A percentile compares a stretch with the other conserved stretches of the same genome.
phyloP scores from a whole-genome alignment of 1,139 yeast species.

The Lodderomyces parapsilosis region DNA sequence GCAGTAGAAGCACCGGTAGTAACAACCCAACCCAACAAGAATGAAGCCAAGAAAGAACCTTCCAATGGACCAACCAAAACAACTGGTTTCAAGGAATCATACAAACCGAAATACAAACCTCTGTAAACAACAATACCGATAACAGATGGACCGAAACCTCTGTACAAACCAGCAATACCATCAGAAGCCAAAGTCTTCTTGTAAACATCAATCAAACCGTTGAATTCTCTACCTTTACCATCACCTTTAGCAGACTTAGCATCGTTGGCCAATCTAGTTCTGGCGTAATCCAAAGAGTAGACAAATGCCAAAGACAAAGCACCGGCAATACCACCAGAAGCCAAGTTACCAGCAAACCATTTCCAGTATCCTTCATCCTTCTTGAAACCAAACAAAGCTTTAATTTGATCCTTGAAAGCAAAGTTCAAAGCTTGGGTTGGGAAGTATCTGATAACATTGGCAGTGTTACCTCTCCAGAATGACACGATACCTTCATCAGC shows the following conservation, averaged over 20 bases:
- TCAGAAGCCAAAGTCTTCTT: slow-evolving; percentile 54
- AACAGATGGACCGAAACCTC: slow-evolving; percentile 59
- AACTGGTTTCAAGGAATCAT: slow-evolving; percentile 55
- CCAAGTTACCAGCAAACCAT: slow-evolving; percentile 57
- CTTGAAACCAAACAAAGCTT: slow-evolving; percentile 53
- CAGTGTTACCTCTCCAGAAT: slow-evolving; percentile 60
- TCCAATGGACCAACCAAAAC: slow-evolving; percentile 55
- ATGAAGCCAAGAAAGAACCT: slow-evolving; percentile 55
- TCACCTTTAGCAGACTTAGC: slow-evolving; percentile 50
- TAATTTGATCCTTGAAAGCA: slow-evolving; percentile 54
- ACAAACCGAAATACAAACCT: slow-evolving; percentile 56
- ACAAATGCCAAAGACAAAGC: slow-evolving; percentile 55
- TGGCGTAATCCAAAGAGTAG: slow-evolving; percentile 55
- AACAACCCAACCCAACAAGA: slow-evolving; percentile 56
- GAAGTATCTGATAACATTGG: slow-evolving; percentile 55
- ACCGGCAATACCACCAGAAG: slow-evolving; percentile 58
- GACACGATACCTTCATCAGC: slow-evolving; percentile 52
- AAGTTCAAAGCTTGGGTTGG: slow-evolving; percentile 56
- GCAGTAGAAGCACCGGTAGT: slow-evolving; percentile 57
- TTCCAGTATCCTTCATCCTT: slow-evolving; percentile 50
- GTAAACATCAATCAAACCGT: slow-evolving; percentile 55
- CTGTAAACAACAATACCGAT: slow-evolving; percentile 54
- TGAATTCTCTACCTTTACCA: slow-evolving; percentile 46
- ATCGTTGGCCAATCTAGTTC: slow-evolving; percentile 57
- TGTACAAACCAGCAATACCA: slow-evolving; percentile 58